Evolutionary conservation across 805 yeast species (phyloP), one percentile per base, ranked within the genome.

Genomic region (Peterozyma xylosa): DNA sequence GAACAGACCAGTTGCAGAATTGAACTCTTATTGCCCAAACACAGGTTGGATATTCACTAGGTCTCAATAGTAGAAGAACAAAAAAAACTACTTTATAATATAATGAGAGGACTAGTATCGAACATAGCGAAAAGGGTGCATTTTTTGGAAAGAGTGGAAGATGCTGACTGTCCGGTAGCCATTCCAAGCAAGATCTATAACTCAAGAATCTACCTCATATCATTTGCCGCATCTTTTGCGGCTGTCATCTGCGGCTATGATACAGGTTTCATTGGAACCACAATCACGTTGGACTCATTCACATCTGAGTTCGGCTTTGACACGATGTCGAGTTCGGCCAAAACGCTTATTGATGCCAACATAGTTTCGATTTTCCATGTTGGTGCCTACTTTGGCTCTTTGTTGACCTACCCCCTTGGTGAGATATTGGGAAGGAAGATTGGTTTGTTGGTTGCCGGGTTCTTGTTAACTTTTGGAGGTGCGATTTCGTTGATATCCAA

Each of bases 231-330:
- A 5, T 68, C 74, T 1, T 59, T 70, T 30, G 79, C 74, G 6
- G 76, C 80, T 11, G 60, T 71, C 18, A 66, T 71, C 44, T 71
- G 74, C 45, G 80, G 80, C 11, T 75, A 75, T 53, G 81, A 75
- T 50, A 70, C 77, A 34, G 79, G 78, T 6, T 74, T 73, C 55
- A 71, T 74, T 41, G 80, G 80, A 10, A 73, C 76, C n/a, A 69
- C 76, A 5, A 68, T 73, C n/a, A 57, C 73, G 1, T 57, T 75
- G 38, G 58, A 54, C 9, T 67, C 76, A 2, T 76, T 76, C 54
- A 53, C 60, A 45, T 42, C 48, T 3, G 76, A 71, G 51, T 76
- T 75, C 53, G 73, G 69, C 13, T 50, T 73, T 38, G 67, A 58
- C 43, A 43, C 52, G 6, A 58, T 58, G 56, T 46, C 68, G 3